phyloP scores from a whole-genome alignment of 2,329 filamentous ascomycete genomes.

The Monosporascus sp. region DNA sequence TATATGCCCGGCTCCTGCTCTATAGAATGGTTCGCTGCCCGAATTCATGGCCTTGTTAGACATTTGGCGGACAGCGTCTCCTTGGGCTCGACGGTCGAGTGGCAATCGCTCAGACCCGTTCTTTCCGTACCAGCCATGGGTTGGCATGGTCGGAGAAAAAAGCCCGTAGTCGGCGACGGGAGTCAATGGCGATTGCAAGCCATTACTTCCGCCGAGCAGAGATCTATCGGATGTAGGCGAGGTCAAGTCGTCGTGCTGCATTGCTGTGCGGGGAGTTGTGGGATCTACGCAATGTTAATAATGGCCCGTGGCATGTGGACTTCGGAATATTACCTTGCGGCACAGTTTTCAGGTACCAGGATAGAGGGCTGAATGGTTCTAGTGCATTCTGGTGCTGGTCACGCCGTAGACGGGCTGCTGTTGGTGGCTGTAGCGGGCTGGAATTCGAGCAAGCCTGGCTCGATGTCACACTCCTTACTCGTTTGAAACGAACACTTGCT shows the following conservation, averaged over 20 bases:
- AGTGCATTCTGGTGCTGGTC: slow-evolving; percentile 5
- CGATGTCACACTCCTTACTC: slow-evolving; percentile 8
- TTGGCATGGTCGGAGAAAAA: neutral
- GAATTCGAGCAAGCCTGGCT: neutral
- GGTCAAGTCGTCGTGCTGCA: neutral
- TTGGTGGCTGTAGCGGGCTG: slow-evolving; percentile 5
- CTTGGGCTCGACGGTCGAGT: neutral
- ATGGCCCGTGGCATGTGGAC: neutral
- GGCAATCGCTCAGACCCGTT: neutral
- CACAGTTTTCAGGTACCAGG: neutral
- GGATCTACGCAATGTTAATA: neutral
- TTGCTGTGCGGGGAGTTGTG: neutral
- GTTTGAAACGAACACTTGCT: slow-evolving; percentile 7
- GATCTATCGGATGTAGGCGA: neutral
- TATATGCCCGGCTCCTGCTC: slow-evolving; percentile 10
- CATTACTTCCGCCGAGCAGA: neutral
- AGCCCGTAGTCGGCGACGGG: neutral
- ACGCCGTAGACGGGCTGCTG: slow-evolving; percentile 1
- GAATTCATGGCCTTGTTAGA: neutral
- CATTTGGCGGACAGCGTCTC: neutral
- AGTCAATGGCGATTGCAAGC: neutral
- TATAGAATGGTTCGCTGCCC: neutral
- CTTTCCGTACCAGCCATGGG: neutral
- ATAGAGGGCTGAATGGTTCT: slow-evolving; percentile 6
- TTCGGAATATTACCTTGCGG: slow-evolving; percentile 8